These are phyloP conservation scores for Cylindrotheca closterium DNA, from an alignment of 108 stramenopile genomes.

Conservation along the genomic window DNA sequence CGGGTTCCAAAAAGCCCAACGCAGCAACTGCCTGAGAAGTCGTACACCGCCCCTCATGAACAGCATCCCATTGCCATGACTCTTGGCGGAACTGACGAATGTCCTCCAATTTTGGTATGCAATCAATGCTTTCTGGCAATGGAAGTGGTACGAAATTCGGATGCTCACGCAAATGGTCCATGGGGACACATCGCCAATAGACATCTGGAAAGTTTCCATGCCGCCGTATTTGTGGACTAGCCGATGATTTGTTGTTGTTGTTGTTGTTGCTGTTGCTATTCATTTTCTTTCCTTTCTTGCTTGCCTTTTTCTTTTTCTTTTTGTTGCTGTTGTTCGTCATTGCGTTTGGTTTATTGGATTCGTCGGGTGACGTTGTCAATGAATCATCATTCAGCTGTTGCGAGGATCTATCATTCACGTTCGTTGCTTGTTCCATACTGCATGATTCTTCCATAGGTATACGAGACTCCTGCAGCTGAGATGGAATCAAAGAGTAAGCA, in stretches of 20 bases:
- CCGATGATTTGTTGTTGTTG: not conserved
- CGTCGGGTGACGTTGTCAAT: no score
- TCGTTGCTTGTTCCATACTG: no score
- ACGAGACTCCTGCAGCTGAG: no score
- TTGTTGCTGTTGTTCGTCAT: no score
- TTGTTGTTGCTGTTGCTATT: not conserved
- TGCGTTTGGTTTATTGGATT: no score
- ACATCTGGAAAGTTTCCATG: constrained; percentile 76
- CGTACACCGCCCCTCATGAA: constrained; percentile 82
- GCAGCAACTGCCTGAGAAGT: constrained; percentile 82
- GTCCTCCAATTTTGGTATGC: constrained; percentile 59
- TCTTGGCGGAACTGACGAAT: constrained; percentile 81
- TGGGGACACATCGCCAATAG: constrained; percentile 69
- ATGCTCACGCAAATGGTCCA: constrained; percentile 79
- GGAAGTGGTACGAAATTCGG: constrained; percentile 73
- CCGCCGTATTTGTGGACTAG: not conserved
- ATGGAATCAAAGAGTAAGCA: no score
- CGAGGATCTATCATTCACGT: no score
- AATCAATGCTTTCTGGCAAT: constrained; percentile 35
- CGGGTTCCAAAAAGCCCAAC: constrained; percentile 64
- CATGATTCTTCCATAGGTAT: no score
- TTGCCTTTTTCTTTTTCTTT: not conserved
- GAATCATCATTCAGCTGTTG: no score
- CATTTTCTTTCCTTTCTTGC: not conserved
- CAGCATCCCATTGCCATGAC: constrained; percentile 88